Percentiles rank a stretch among this genome's conserved stretches.
These are phyloP conservation scores for Nakazawaea populi DNA, from an alignment of 805 yeast genomes.

Conservation along the genomic window DNA sequence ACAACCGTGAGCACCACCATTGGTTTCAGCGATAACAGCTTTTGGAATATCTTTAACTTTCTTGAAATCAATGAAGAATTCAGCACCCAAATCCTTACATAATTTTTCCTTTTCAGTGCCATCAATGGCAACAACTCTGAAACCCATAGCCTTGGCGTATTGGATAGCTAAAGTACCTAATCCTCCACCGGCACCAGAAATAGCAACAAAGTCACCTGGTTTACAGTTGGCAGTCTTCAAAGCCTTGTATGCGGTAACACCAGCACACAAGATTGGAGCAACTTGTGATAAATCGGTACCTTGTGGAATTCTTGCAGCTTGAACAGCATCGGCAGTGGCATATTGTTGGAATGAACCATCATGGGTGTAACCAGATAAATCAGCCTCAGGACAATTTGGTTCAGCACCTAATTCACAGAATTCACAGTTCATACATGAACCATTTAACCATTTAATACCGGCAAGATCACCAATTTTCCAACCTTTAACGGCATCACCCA, in stretches of 20 bases:
- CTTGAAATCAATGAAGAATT: constrained; percentile 51
- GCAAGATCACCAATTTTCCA: constrained; percentile 57
- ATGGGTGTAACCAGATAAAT: constrained; percentile 36
- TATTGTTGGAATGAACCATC: constrained; percentile 44
- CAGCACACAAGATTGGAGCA: constrained; percentile 61
- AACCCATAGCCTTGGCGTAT: constrained; percentile 73
- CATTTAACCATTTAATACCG: constrained; percentile 61
- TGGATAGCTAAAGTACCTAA: constrained; percentile 72
- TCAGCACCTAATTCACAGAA: constrained; percentile 47
- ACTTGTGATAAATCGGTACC: constrained; percentile 34
- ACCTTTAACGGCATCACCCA: constrained; percentile 49
- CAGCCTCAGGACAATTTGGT: constrained; percentile 44
- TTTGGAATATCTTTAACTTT: constrained; percentile 35
- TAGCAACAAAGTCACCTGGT: constrained; percentile 68
- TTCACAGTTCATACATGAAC: constrained; percentile 57
- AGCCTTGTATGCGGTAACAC: constrained; percentile 65
- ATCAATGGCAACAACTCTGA: constrained; percentile 64
- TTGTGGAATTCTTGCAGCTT: constrained; percentile 34
- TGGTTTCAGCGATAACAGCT: constrained; percentile 34
- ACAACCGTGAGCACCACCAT: constrained; percentile 60
- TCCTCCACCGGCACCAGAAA: constrained; percentile 82
- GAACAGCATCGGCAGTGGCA: constrained; percentile 38
- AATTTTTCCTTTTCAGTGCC: constrained; percentile 59
- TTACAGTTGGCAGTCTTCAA: constrained; percentile 42
- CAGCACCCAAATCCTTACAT: constrained; percentile 56